Percentiles rank a stretch among this genome's conserved stretches.
These are phyloP conservation scores for Barnettozyma populi DNA, from an alignment of 805 yeast genomes.

Conservation along the genomic window DNA sequence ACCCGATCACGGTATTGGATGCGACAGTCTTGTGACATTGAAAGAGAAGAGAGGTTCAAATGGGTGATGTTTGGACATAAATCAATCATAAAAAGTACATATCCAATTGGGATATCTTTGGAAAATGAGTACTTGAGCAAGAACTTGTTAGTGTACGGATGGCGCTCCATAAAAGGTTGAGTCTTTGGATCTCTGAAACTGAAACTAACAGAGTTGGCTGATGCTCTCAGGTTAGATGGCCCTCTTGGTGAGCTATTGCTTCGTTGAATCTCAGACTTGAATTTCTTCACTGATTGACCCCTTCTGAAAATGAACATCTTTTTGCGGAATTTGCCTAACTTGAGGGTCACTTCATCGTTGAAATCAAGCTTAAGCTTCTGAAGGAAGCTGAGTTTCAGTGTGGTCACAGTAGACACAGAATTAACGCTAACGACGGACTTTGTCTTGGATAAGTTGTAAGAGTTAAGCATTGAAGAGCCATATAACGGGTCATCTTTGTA, in stretches of 20 bases:
- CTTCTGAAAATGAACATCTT: conserved; percentile 3
- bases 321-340: conserved; percentile 6
- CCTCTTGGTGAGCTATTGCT: not conserved
- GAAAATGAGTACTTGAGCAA: conserved; percentile 56
- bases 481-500: conserved; percentile 67
- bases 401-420: conserved; percentile 14
- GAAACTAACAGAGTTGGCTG: conserved; percentile 7
- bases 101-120: conserved; percentile 79
- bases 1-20: conserved; percentile 24
- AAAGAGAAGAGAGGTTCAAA: conserved; percentile 55
- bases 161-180: conserved; percentile 36
- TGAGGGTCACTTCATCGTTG: conserved; percentile 7
- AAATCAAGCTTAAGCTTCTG: conserved; percentile 8
- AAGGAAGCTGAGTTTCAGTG: conserved; percentile 10
- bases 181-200: conserved; percentile 14
- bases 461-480: conserved; percentile 32
- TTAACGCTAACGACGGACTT: conserved; percentile 22
- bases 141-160: conserved; percentile 60
- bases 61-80: conserved; percentile 55
- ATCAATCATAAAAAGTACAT: conserved; percentile 60
- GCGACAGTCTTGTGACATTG: conserved; percentile 64
- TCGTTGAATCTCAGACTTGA: not conserved
- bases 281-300: not conserved
- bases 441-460: conserved; percentile 23
- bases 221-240: conserved; percentile 3